A percentile compares a stretch with the other conserved stretches of the same genome.
These are phyloP conservation scores for Pyrenula aspistea DNA, from an alignment of 495 filamentous ascomycete species.

Conservation along the genomic window DNA sequence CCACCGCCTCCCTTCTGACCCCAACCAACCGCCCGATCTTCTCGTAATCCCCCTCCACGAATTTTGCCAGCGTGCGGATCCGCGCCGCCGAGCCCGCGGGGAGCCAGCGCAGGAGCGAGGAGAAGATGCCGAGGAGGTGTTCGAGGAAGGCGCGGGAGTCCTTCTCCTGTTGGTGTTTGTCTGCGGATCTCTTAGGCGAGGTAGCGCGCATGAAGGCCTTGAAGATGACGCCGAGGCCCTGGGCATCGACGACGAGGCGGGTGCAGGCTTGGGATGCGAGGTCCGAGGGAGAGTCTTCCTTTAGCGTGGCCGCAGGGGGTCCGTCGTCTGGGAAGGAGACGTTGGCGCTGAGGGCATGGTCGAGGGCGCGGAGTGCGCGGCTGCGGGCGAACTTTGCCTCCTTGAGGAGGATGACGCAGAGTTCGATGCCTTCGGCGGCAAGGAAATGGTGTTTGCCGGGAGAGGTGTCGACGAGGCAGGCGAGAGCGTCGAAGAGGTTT, in stretches of 20 bases:
- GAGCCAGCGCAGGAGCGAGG: slow-evolving; percentile 67
- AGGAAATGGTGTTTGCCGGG: slow-evolving; percentile 73
- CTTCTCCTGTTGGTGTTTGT: slow-evolving; percentile 52
- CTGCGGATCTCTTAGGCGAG: slow-evolving; percentile 13
- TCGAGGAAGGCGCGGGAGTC: slow-evolving; percentile 44
- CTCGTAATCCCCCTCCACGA: slow-evolving; percentile 88
- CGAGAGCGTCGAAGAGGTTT: slow-evolving; percentile 77
- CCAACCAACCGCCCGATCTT: slow-evolving; percentile 61
- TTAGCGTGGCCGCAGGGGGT: not conserved
- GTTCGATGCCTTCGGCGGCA: slow-evolving; percentile 84
- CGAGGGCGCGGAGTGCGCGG: slow-evolving; percentile 65
- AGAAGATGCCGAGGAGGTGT: slow-evolving; percentile 82
- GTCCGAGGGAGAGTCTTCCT: not conserved
- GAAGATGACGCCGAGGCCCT: slow-evolving; percentile 76
- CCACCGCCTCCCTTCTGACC: slow-evolving; percentile 59
- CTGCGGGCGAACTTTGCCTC: slow-evolving; percentile 72
- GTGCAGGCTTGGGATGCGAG: slow-evolving; percentile 43
- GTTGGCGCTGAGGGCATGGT: slow-evolving; percentile 64
- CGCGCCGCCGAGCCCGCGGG: slow-evolving; percentile 68
- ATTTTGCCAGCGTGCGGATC: slow-evolving; percentile 82
- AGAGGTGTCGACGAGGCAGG: slow-evolving; percentile 64
- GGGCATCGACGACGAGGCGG: slow-evolving; percentile 64
- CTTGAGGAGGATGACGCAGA: slow-evolving; percentile 78
- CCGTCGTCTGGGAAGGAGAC: slow-evolving; percentile 9
- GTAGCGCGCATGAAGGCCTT: slow-evolving; percentile 68